Base-by-base conservation (phyloP, 116 monocot species). In the Iris pallida region DNA sequence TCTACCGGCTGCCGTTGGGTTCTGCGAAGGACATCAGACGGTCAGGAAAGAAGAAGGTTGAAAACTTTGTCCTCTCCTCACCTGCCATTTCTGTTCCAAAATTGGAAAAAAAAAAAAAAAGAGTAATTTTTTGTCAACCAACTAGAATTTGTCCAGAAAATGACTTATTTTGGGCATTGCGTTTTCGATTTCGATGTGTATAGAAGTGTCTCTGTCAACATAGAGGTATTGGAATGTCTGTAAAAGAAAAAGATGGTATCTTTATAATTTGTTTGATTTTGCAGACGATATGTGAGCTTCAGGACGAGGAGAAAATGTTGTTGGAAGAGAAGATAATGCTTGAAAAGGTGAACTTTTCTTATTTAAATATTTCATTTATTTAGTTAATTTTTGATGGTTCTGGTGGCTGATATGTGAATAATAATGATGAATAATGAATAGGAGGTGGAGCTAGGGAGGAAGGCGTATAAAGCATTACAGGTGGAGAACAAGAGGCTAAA, bases 401-500 rank as follows among this genome's bases (percentile, higher is more conserved):
- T 51, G 53, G 53, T 53, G 5, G 42, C 11, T 47, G 6, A 64
- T 64, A 47, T 40, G 43, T 4, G 30, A 30, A 30, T 30, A 30
- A 30, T 30, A 30, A 30, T 30, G 30, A 30, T 30, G 30, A 30
- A 30, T 10, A 64, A 64, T 6, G 0, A 47, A 47, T 52, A 66
- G 66, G 66, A 66, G 42, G 53, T 53, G 51, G 66, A 66, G 42
- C 14, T 47, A 53, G 45, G 66, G 13, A 54, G 8, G 42, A 66
- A 53, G 2, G 66, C 49, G 6, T 66, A 66, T 9, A 53, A 42
- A 5, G 15, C 13, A 9, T 53, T 66, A 8, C 14, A 6, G 13
- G 40, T 12, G 53, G 66, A 66, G 66, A 53, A 66, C 53, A 51
- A 53, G 13, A 66, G 53, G 66, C 66, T 66, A 66, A 66, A 66